Conservation (phyloP, 2,329 filamentous ascomycete genomes). For the Pseudocercospora musae region DNA sequence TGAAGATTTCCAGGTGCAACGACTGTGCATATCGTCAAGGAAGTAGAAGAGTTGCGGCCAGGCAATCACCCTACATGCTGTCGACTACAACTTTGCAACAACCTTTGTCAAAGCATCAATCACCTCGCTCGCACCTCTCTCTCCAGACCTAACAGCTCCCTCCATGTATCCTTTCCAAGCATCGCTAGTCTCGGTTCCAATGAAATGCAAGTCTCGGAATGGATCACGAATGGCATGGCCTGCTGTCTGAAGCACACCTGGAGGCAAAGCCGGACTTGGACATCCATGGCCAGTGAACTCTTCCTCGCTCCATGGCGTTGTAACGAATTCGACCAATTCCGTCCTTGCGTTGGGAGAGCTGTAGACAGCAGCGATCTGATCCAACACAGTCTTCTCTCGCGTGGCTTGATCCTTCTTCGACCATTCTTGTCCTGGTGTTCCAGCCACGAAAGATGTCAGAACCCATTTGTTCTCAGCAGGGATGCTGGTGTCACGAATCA, state of each 20-base stretch:
- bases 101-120: slow-evolving; percentile 22
- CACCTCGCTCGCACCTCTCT: slow-evolving; percentile 48
- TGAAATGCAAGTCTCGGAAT: slow-evolving; percentile 48
- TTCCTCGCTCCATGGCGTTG: slow-evolving; percentile 32
- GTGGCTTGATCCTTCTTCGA: slow-evolving; percentile 24
- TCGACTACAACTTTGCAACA: slow-evolving; percentile 10
- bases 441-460: slow-evolving; percentile 43
- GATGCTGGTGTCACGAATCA: slow-evolving; percentile 45
- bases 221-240: slow-evolving; percentile 16
- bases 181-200: slow-evolving; percentile 51
- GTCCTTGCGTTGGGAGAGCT: slow-evolving; percentile 16
- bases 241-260: slow-evolving; percentile 17
- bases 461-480: slow-evolving; percentile 18
- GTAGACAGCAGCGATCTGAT: slow-evolving; percentile 35
- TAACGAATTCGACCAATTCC: slow-evolving; percentile 27
- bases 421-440: slow-evolving; percentile 36
- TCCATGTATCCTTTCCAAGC: slow-evolving; percentile 59
- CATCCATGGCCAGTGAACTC: slow-evolving; percentile 24
- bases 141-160: slow-evolving; percentile 50
- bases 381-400: slow-evolving; percentile 32
- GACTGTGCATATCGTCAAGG: too few relatives aligned
- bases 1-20: too few relatives aligned
- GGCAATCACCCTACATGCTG: too few relatives aligned
- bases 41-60: too few relatives aligned
- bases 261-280: slow-evolving; percentile 20